phyloP scores from a whole-genome alignment of 768 basidiomycete species.

The Rhodocollybia butyracea region DNA sequence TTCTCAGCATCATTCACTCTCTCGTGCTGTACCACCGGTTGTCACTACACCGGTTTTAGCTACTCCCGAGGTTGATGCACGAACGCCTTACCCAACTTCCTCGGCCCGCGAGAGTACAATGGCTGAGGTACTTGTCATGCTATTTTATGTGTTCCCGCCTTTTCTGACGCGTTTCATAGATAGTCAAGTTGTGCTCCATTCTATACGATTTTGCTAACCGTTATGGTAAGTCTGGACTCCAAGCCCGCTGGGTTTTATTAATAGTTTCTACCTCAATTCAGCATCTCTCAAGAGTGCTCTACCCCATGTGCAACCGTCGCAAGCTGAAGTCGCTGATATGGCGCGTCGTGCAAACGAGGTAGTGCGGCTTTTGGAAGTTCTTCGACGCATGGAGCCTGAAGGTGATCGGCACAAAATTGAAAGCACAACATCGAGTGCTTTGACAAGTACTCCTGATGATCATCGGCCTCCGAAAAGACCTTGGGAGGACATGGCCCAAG shows the following conservation, averaged over 20 bases:
- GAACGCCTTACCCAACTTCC: slow-evolving; percentile 28
- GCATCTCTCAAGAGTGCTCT: slow-evolving; percentile 43
- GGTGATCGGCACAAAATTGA: slow-evolving; percentile 34
- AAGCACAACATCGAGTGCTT: slow-evolving; percentile 13
- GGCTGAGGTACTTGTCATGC: slow-evolving; percentile 38
- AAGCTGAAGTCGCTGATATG: slow-evolving; percentile 68
- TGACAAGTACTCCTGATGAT: slow-evolving; percentile 36
- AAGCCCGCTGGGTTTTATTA: not conserved
- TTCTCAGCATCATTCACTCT: slow-evolving; percentile 4
- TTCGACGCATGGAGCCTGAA: slow-evolving; percentile 41
- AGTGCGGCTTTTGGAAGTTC: slow-evolving; percentile 63
- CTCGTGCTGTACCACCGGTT: not conserved
- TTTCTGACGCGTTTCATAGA: slow-evolving; percentile 49
- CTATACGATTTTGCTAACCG: slow-evolving; percentile 64
- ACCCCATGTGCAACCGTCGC: slow-evolving; percentile 48
- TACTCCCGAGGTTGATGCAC: slow-evolving; percentile 39
- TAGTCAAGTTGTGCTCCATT: slow-evolving; percentile 56
- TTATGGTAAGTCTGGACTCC: slow-evolving; percentile 46
- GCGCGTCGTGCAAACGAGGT: slow-evolving; percentile 61
- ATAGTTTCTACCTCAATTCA: slow-evolving; percentile 11
- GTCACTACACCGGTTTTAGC: slow-evolving; percentile 35
- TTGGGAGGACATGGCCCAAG: slow-evolving; percentile 70
- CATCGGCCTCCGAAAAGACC: slow-evolving; percentile 70
- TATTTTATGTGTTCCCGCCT: slow-evolving; percentile 15
- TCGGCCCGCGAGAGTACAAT: slow-evolving; percentile 36